These are phyloP conservation scores for Hydrangea macrophylla DNA, from an alignment of 148 eudicot genomes.

Conservation along the genomic window DNA sequence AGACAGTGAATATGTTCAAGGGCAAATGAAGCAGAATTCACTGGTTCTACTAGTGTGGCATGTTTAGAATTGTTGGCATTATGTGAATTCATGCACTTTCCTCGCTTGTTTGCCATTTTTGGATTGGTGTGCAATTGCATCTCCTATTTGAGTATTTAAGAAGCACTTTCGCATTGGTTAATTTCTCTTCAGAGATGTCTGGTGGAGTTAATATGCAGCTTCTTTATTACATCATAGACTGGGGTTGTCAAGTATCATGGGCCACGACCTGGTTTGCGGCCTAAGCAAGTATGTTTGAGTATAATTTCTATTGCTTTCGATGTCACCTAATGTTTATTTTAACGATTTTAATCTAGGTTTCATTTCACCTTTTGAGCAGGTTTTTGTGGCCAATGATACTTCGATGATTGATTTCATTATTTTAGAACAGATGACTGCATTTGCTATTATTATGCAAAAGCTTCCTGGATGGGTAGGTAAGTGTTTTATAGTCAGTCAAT, in stretches of 20 bases:
- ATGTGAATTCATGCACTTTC: background rate
- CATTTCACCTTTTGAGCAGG: conserved; percentile 41
- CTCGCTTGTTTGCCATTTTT: background rate
- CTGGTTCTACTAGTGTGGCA: background rate
- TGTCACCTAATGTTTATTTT: conserved; percentile 1
- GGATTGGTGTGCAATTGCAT: background rate
- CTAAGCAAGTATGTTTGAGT: conserved; percentile 62
- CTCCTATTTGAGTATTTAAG: background rate
- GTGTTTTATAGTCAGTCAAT: conserved; percentile 22
- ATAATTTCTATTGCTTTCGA: background rate
- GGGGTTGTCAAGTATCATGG: conserved; percentile 98
- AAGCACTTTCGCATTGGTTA: background rate
- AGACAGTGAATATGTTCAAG: background rate
- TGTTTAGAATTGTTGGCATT: background rate
- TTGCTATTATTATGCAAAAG: conserved; percentile 99
- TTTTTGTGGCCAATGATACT: conserved; percentile 95
- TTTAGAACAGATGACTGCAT: conserved; percentile 99
- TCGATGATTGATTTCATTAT: conserved; percentile 98
- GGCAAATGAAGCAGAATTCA: background rate
- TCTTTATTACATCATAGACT: conserved; percentile 99
- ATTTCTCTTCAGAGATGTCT: conserved; percentile 62
- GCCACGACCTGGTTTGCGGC: conserved; percentile 89
- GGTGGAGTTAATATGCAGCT: conserved; percentile 94
- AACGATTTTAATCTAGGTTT: background rate
- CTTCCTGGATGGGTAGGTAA: conserved; percentile 99